Conservation (phyloP, 345 rosid genomes). For the Heritiera fomes region DNA sequence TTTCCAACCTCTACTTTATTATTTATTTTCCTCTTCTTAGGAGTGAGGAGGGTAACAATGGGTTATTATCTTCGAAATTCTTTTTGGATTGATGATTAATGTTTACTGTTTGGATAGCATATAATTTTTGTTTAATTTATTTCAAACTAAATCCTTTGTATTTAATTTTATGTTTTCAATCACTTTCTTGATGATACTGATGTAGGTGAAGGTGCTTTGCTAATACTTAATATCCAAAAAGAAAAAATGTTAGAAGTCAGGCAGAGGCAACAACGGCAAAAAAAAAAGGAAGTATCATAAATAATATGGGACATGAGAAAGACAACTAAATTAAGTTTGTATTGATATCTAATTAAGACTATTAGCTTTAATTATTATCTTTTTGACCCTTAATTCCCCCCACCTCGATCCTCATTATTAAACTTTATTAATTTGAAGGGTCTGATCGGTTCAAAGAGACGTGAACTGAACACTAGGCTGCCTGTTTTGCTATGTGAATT, state of each 20-base stretch:
- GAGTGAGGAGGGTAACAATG: too few relatives aligned
- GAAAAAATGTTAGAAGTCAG: neutral
- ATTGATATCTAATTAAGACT: too few relatives aligned
- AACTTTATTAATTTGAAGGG: neutral
- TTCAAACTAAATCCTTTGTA: neutral
- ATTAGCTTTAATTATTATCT: neutral
- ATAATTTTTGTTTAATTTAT: neutral
- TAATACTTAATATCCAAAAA: neutral
- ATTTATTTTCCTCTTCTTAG: too few relatives aligned
- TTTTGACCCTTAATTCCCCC: neutral
- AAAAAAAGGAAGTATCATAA: conserved; percentile 16
- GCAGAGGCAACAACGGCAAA: conserved; percentile 8
- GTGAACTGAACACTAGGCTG: too few relatives aligned
- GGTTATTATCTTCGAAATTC: neutral
- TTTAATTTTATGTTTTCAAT: neutral
- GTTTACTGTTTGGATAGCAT: too few relatives aligned
- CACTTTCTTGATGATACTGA: neutral
- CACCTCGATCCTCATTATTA: neutral
- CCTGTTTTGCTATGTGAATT: too few relatives aligned
- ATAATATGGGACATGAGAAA: conserved; percentile 30
- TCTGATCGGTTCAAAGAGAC: neutral
- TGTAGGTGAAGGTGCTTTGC: too few relatives aligned
- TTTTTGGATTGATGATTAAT: neutral
- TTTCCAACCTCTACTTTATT: neutral
- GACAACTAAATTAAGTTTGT: neutral